phyloP scores from a whole-genome alignment of 225 moss, liverwort and hornwort genomes.

The Antitrichia curtipendula region DNA sequence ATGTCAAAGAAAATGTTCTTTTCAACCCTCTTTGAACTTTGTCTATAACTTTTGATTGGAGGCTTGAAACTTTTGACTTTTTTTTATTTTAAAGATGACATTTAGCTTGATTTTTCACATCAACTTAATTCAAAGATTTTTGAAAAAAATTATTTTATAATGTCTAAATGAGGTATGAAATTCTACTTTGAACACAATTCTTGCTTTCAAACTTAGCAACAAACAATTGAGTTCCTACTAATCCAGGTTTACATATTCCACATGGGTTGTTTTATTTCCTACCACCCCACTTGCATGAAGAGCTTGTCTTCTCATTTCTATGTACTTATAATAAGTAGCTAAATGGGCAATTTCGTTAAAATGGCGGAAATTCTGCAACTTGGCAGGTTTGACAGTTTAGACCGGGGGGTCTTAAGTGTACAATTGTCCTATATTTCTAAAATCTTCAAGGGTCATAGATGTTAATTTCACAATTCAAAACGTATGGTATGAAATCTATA shows the following conservation, averaged over 20 bases:
- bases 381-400: too few species aligned
- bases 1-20: background rate
- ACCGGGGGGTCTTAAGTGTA: too few species aligned
- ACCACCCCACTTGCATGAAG: background rate
- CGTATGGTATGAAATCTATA: too few species aligned
- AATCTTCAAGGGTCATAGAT: too few species aligned
- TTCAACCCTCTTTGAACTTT: background rate
- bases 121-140: rapidly evolving
- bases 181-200: background rate
- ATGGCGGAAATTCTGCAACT: too few species aligned
- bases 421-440: too few species aligned
- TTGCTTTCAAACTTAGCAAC: background rate
- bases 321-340: rapidly evolving
- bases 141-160: rapidly evolving
- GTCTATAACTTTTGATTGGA: background rate
- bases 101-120: background rate
- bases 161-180: background rate
- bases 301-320: background rate
- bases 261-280: background rate
- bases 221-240: background rate
- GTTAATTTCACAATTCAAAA: too few species aligned
- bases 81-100: background rate
- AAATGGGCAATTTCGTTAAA: too few species aligned
- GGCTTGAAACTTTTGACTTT: background rate
- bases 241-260: background rate